phyloP scores from a whole-genome alignment of 2,329 filamentous ascomycete genomes.

The Neonectria punicea region DNA sequence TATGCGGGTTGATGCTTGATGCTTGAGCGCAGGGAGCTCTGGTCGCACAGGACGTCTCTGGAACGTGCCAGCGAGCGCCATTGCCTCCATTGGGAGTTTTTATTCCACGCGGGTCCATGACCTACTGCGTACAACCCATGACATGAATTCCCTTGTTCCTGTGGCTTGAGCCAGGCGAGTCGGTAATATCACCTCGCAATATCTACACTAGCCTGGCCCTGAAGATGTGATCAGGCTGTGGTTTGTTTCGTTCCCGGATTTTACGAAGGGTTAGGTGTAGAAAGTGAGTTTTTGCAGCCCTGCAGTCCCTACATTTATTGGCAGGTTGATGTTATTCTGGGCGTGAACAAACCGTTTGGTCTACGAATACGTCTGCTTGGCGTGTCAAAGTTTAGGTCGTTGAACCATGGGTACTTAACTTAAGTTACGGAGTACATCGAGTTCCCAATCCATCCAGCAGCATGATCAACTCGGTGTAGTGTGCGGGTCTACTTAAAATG shows the following conservation, averaged over 20 bases:
- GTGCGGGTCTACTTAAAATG: slow-evolving; percentile 10
- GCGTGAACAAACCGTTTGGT: slow-evolving; percentile 6
- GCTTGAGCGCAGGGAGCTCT: slow-evolving; percentile 15
- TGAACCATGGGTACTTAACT: slow-evolving; percentile 6
- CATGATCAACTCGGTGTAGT: slow-evolving; percentile 19
- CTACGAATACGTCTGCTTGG: slow-evolving; percentile 3
- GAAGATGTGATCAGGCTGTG: not conserved
- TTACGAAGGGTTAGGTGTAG: not conserved
- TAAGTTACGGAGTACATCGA: not conserved
- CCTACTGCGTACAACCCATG: not conserved
- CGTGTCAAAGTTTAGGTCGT: not conserved
- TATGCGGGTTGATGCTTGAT: slow-evolving; percentile 29
- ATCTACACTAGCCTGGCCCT: not conserved
- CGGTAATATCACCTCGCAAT: not conserved
- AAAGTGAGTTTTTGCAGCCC: slow-evolving; percentile 4
- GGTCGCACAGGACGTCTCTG: not conserved
- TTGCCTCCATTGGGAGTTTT: not conserved
- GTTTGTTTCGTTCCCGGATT: slow-evolving; percentile 1
- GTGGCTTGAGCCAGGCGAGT: not conserved
- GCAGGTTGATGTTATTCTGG: not conserved
- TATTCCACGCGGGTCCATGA: not conserved
- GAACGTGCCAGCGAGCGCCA: slow-evolving; percentile 1
- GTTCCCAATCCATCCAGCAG: slow-evolving; percentile 16
- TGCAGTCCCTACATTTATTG: not conserved
- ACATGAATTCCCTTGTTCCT: not conserved